phyloP scores from a whole-genome alignment of 1,139 yeast species.

The Groenewaldozyma auringiensis region DNA sequence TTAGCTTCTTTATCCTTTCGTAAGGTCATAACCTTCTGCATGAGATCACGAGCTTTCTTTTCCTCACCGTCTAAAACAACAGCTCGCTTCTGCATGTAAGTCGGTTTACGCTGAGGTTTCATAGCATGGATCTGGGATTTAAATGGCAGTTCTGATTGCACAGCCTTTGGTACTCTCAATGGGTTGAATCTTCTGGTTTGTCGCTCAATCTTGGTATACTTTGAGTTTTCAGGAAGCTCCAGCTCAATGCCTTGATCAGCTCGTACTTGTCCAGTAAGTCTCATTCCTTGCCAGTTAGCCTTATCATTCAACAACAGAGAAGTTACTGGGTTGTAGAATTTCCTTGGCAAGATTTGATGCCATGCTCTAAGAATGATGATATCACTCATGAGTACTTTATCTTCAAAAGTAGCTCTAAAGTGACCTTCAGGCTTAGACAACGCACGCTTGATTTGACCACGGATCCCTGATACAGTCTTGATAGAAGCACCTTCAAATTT shows the following conservation, averaged over 20 bases:
- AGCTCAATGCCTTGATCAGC: constrained; percentile 63
- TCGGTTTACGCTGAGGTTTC: constrained; percentile 79
- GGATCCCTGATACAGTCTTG: constrained; percentile 90
- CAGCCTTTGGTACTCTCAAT: constrained; percentile 70
- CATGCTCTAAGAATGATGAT: constrained; percentile 87
- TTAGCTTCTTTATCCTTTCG: constrained; percentile 80
- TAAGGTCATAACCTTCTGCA: constrained; percentile 79
- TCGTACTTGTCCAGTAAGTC: constrained; percentile 87
- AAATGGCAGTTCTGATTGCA: constrained; percentile 77
- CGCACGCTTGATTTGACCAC: constrained; percentile 97
- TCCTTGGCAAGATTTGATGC: constrained; percentile 89
- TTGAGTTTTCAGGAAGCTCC: constrained; percentile 52
- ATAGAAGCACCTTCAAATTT: constrained; percentile 97
- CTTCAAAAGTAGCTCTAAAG: constrained; percentile 97
- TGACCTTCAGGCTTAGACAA: constrained; percentile 93
- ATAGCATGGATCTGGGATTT: constrained; percentile 68
- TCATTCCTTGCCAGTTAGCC: constrained; percentile 92
- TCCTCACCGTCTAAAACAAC: constrained; percentile 90
- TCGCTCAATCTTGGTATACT: constrained; percentile 77
- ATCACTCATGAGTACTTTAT: constrained; percentile 84
- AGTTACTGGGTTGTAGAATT: constrained; percentile 93
- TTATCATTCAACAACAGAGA: constrained; percentile 71
- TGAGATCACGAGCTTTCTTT: constrained; percentile 82
- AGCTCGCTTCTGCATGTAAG: constrained; percentile 87
- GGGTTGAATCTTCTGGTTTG: constrained; percentile 82